Evolutionary conservation across 2,329 filamentous ascomycete species (phyloP).

Genomic region (Dothideomycetes sp.): DNA sequence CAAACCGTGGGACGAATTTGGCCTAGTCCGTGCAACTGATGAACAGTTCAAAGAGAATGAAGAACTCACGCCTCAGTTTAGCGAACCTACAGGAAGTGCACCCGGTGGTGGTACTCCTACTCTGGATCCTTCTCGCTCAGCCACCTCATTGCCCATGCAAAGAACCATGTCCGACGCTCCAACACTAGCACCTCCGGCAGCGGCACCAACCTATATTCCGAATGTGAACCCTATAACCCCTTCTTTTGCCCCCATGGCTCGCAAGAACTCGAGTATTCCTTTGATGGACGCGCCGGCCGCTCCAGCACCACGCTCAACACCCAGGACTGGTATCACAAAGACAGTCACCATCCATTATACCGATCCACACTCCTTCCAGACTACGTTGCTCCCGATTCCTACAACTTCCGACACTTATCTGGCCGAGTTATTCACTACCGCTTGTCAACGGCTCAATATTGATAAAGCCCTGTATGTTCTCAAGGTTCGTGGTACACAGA

Average conservation of each 20-base stretch:
- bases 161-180: constrained; percentile 15
- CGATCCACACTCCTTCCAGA: constrained; percentile 56
- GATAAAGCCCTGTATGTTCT: constrained; percentile 74
- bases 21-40: constrained; percentile 61
- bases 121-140: constrained; percentile 13
- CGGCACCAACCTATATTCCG: constrained; percentile 26
- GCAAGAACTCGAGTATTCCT: constrained; percentile 35
- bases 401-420: constrained; percentile 78
- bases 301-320: constrained; percentile 36
- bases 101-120: constrained; percentile 5
- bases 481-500: constrained; percentile 65
- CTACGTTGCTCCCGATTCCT: constrained; percentile 60
- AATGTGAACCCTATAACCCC: constrained; percentile 44
- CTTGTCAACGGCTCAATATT: constrained; percentile 66
- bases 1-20: constrained; percentile 75
- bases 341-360: constrained; percentile 64
- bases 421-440: constrained; percentile 68
- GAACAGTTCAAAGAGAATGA: constrained; percentile 63
- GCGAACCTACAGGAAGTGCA: constrained; percentile 39
- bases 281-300: constrained; percentile 36
- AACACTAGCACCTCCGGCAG: constrained; percentile 18
- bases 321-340: constrained; percentile 59
- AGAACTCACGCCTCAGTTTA: constrained; percentile 56
- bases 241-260: constrained; percentile 38
- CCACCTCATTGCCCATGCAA: constrained; percentile 17